These are phyloP conservation scores for Tolypocladium amazonense DNA, from an alignment of 2,329 filamentous ascomycete species.

Conservation along the genomic window DNA sequence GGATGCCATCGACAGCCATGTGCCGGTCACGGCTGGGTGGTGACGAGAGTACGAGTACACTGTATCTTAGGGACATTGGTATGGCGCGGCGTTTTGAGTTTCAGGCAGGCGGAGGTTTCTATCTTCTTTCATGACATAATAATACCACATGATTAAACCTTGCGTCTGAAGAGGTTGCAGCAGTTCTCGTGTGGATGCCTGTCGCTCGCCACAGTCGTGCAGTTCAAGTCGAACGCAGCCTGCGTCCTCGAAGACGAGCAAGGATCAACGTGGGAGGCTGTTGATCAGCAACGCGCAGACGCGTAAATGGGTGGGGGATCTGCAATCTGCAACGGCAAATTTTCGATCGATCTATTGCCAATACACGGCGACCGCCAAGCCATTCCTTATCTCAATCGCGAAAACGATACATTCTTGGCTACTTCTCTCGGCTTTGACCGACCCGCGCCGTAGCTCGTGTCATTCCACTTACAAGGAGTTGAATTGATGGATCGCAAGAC, in stretches of 20 bases:
- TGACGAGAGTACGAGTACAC: conserved; percentile 3
- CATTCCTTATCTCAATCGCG: neutral
- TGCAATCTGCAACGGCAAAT: neutral
- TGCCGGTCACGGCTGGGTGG: conserved; percentile 22
- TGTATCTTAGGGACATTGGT: neutral
- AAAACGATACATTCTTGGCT: too few relatives aligned
- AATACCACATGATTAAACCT: conserved; percentile 6
- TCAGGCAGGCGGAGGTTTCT: neutral
- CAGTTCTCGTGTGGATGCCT: neutral
- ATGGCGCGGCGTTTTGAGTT: neutral
- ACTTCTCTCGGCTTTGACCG: too few relatives aligned
- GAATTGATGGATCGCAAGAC: neutral
- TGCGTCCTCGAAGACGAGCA: neutral
- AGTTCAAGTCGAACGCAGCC: neutral
- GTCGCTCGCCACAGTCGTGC: neutral
- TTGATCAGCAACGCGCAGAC: neutral
- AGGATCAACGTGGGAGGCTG: neutral
- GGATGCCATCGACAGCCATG: conserved; percentile 19
- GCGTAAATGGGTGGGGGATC: neutral
- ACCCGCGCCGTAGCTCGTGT: too few relatives aligned
- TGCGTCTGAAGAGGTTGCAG: neutral
- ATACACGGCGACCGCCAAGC: neutral
- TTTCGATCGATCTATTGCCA: neutral
- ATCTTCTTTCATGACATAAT: neutral
- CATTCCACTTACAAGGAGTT: neutral